phyloP scores from a whole-genome alignment of 176 grass and related monocot genomes.

The Rhynchospora breviuscula region DNA sequence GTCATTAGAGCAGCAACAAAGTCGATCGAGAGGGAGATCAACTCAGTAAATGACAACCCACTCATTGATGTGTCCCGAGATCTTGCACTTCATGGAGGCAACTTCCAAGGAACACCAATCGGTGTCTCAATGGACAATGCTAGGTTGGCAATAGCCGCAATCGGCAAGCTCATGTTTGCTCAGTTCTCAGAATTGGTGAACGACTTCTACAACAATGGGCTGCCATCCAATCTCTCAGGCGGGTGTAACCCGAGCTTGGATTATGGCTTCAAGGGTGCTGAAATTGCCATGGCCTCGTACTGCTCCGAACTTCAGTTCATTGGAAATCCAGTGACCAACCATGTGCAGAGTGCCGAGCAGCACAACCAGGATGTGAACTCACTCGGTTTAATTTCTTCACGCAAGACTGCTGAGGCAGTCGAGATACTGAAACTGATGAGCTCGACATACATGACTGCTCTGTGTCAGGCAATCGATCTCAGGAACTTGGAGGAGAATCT shows the following conservation, averaged over 20 bases:
- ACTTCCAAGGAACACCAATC: conserved; percentile 93
- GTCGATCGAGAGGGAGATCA: conserved; percentile 95
- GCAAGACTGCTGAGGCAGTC: conserved; percentile 85
- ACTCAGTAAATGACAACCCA: conserved; percentile 97
- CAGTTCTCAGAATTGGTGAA: conserved; percentile 94
- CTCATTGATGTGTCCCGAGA: conserved; percentile 82
- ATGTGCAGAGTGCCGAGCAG: conserved; percentile 96
- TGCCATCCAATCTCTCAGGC: conserved; percentile 80
- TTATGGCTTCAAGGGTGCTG: conserved; percentile 89
- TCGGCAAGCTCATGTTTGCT: conserved; percentile 93
- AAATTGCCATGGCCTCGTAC: conserved; percentile 95
- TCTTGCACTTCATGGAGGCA: conserved; percentile 77
- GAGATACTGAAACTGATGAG: conserved; percentile 89
- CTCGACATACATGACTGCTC: conserved; percentile 62
- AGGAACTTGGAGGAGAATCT: conserved; percentile 88
- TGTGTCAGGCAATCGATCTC: conserved; percentile 76
- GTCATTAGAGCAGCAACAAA: conserved; percentile 81
- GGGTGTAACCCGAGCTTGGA: conserved; percentile 89
- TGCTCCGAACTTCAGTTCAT: conserved; percentile 95
- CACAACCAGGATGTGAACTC: conserved; percentile 99
- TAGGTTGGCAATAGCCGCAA: conserved; percentile 68
- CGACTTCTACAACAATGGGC: conserved; percentile 95
- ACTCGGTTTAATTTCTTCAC: conserved; percentile 70
- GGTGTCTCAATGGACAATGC: conserved; percentile 98
- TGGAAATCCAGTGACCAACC: conserved; percentile 88